These are phyloP conservation scores for Verbena officinalis DNA, from an alignment of 257 asterid genomes.

Conservation along the genomic window DNA sequence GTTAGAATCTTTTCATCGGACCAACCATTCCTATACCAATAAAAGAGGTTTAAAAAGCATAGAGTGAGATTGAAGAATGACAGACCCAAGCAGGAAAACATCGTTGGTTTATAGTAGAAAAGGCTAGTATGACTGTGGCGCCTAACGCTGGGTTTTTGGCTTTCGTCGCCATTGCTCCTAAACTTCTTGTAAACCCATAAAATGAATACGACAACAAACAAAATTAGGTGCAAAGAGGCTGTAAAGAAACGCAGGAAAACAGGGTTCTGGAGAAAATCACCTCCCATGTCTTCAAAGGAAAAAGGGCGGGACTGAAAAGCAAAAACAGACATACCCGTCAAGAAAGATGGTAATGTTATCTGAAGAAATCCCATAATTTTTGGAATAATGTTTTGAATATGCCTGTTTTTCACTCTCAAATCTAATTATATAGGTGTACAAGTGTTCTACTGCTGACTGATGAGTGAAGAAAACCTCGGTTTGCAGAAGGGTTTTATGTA, in stretches of 20 bases:
- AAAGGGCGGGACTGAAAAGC: conserved; percentile 28
- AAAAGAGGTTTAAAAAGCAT: conserved; percentile 53
- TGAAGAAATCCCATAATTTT: conserved; percentile 20
- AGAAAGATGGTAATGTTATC: conserved; percentile 12
- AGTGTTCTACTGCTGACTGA: neutral
- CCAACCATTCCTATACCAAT: conserved; percentile 71
- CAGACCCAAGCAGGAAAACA: conserved; percentile 49
- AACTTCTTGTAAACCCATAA: conserved; percentile 45
- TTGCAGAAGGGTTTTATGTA: neutral
- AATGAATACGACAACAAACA: conserved; percentile 37
- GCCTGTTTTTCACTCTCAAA: neutral
- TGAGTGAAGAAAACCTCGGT: neutral
- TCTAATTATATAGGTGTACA: too few relatives aligned
- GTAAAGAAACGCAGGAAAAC: conserved; percentile 52
- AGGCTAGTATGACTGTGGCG: conserved; percentile 5
- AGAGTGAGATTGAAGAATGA: conserved; percentile 51
- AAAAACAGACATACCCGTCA: conserved; percentile 36
- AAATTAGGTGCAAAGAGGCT: conserved; percentile 49
- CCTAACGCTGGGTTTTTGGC: conserved; percentile 26
- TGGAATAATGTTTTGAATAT: neutral
- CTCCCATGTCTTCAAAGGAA: conserved; percentile 26
- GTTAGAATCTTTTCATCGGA: conserved; percentile 66
- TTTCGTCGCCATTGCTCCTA: conserved; percentile 22
- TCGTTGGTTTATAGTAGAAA: conserved; percentile 38
- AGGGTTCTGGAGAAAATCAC: conserved; percentile 47